Evolutionary conservation across 108 stramenopile species (phyloP).

Genomic region (Cyclotella choctawhatcheeana): DNA sequence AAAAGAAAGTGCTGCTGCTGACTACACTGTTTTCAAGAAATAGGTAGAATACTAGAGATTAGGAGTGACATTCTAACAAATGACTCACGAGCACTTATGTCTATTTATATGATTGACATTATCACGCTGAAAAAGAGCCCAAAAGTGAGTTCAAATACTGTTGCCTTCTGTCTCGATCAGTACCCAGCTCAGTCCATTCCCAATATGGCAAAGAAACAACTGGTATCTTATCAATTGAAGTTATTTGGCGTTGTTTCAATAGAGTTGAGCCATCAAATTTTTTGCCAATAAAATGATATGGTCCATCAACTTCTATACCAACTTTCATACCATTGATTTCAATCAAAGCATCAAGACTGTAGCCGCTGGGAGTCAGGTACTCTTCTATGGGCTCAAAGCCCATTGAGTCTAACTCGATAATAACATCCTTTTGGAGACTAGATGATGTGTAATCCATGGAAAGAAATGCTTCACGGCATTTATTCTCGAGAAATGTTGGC

Average conservation of each 20-base stretch:
- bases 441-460: background rate
- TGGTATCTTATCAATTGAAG: background rate
- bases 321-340: constrained; percentile 5
- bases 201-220: too few relatives aligned
- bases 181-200: background rate
- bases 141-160: background rate
- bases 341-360: constrained; percentile 17
- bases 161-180: background rate
- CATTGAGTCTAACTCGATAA: background rate
- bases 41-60: too few relatives aligned
- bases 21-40: too few relatives aligned
- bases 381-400: constrained; percentile 15
- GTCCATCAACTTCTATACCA: constrained; percentile 31
- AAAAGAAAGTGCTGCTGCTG: too few relatives aligned
- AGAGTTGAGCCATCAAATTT: constrained; percentile 21
- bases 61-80: too few relatives aligned
- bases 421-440: background rate
- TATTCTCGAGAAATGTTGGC: too few relatives aligned
- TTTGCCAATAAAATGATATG: too few relatives aligned
- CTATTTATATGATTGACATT: too few relatives aligned
- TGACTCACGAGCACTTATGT: too few relatives aligned
- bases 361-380: constrained; percentile 9
- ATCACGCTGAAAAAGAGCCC: too few relatives aligned
- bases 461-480: background rate
- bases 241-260: background rate